Base-by-base conservation (phyloP, 495 filamentous ascomycete genomes). In the Aspergillus nanangensis region DNA sequence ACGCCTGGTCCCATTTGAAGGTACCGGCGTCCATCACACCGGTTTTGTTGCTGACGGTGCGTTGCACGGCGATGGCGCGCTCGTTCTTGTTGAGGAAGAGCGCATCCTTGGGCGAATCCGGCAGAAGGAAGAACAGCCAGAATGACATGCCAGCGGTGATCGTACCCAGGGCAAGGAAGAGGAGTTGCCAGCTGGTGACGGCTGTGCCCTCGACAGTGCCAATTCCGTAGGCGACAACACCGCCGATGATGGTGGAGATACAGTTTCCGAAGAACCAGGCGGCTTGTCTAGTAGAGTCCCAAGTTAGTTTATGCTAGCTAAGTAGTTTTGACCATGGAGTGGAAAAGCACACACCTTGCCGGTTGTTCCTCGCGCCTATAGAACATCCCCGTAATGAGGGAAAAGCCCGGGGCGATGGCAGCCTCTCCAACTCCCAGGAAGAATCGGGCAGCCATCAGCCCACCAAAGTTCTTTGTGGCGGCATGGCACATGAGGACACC, bases 31-130 rank as follows among this genome's bases (percentile, higher is more conserved):
- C 77, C 22, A 81, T 63, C 13, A 81, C 77, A 27, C 67, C 66
- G 9, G 78, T 78, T 50, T 82, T 76, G 38, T 84, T 83, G n/a
- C 64, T 63, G 4, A 78, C 63, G 7, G 80, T 76, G 23, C 80
- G 67, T 55, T 82, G 75, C 9, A 82, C 54, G 1, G 75, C 75
- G 54, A 81, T 69, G 3, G 74, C 53, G 10, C 67, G 70, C 29
- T 80, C 74, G 5, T 68, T 59, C 13, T 69, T 60, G 21, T 55
- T 68, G 13, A 77, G 62, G 52, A 73, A 75, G 14, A 61, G 58
- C 8, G 76, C 69, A 24, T 60, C 72, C 21, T 68, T 53, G 0
- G 71, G 77, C 9, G 64, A 74, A 46, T 79, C 75, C 0, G 77
- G 77, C 37, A 81, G 60, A 33, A 74, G 52, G 49, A 71, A 52